Conservation (phyloP, 805 yeast genomes). For the Starmerella sp. region DNA sequence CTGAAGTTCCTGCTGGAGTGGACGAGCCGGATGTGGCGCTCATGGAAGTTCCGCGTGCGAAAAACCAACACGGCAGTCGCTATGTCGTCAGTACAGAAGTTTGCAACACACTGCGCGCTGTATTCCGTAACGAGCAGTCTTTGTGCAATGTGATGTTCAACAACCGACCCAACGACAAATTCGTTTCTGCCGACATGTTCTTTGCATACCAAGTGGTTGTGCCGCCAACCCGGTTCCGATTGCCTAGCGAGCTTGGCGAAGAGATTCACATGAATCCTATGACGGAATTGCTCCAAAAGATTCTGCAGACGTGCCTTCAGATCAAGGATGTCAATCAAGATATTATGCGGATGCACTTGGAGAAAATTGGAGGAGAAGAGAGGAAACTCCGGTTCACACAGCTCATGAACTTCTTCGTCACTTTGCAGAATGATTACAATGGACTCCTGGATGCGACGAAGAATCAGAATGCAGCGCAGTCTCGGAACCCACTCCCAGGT, state of each 20-base stretch:
- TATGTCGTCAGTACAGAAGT: conserved; percentile 83
- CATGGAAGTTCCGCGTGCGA: conserved; percentile 31
- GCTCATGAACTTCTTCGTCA: conserved; percentile 90
- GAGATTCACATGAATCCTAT: conserved; percentile 91
- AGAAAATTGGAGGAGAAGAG: conserved; percentile 49
- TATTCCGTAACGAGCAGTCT: conserved; percentile 62
- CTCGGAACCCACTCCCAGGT: conserved; percentile 79
- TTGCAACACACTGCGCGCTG: conserved; percentile 59
- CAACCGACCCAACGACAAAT: conserved; percentile 52
- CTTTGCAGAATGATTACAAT: conserved; percentile 89
- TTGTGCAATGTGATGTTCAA: conserved; percentile 68
- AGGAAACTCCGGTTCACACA: conserved; percentile 71
- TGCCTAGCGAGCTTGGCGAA: conserved; percentile 95
- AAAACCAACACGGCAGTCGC: conserved; percentile 57
- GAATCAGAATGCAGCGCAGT: conserved; percentile 59
- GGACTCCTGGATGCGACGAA: conserved; percentile 87
- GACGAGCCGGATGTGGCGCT: conserved; percentile 31
- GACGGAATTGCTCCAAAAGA: conserved; percentile 73
- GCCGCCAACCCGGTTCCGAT: conserved; percentile 92
- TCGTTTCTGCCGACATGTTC: conserved; percentile 64
- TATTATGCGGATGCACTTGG: conserved; percentile 50
- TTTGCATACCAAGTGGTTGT: conserved; percentile 81
- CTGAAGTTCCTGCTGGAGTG: conserved; percentile 28
- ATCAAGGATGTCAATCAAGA: conserved; percentile 86
- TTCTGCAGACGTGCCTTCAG: conserved; percentile 65